These are phyloP conservation scores for Dentipellis sp. DNA, from an alignment of 768 basidiomycete species.

Conservation along the genomic window DNA sequence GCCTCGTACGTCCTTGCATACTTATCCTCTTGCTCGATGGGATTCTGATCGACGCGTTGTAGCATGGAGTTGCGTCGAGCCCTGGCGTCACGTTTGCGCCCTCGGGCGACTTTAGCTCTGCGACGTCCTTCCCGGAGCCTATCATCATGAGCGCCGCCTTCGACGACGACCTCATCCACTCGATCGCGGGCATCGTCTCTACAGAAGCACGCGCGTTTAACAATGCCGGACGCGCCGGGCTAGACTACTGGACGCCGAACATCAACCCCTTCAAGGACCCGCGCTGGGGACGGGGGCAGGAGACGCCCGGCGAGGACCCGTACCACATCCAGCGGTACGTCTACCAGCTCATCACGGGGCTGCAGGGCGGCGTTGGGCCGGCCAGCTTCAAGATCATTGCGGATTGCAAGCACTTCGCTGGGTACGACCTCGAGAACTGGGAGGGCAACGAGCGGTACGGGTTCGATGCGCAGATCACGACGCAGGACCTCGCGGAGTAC, in stretches of 20 bases:
- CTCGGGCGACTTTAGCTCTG: slow-evolving; percentile 43
- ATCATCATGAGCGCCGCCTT: slow-evolving; percentile 47
- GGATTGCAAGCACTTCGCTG: slow-evolving; percentile 54
- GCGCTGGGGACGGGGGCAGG: slow-evolving; percentile 54
- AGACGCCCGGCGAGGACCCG: slow-evolving; percentile 54
- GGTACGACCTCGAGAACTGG: slow-evolving; percentile 52
- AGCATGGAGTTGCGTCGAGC: slow-evolving; percentile 49
- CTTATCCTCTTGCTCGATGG: background rate
- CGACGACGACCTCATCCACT: slow-evolving; percentile 42
- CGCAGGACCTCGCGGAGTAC: slow-evolving; percentile 47
- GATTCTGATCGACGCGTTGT: background rate
- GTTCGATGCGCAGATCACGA: slow-evolving; percentile 44
- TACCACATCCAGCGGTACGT: slow-evolving; percentile 45
- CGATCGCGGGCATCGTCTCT: slow-evolving; percentile 40
- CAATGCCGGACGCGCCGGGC: slow-evolving; percentile 40
- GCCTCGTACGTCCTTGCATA: slow-evolving; percentile 28
- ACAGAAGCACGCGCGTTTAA: slow-evolving; percentile 52
- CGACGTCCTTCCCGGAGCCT: slow-evolving; percentile 51
- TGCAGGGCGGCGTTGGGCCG: slow-evolving; percentile 51
- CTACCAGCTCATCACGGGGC: slow-evolving; percentile 40
- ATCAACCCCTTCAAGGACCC: slow-evolving; percentile 47
- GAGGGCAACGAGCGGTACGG: slow-evolving; percentile 36
- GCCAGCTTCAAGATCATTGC: slow-evolving; percentile 43
- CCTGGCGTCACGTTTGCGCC: slow-evolving; percentile 42
- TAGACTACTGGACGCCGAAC: slow-evolving; percentile 49